Evolutionary conservation across 2,329 filamentous ascomycete species (phyloP), one percentile per base, ranked within the genome.

Genomic region (Fusarium neocosmosporiellum): DNA sequence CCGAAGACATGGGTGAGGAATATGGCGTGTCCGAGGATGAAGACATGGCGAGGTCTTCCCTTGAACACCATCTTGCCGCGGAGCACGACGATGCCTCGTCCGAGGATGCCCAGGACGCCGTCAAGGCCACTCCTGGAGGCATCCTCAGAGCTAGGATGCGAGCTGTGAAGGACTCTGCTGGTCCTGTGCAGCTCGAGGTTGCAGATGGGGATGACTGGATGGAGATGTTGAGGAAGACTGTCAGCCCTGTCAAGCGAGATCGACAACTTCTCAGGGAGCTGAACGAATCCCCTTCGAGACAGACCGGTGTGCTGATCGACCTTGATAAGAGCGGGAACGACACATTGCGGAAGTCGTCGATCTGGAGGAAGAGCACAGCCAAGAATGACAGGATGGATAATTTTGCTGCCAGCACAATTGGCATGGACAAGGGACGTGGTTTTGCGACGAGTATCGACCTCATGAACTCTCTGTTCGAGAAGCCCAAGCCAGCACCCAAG

Each of bases 161-260:
- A 79, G 89, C 89, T 39, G 84, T 89, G 78, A 91, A 91, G 81
- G 87, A 87, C 71, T 88, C 88, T 22, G 86, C 83, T 68, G 89
- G 88, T 31, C 90, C 90, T 27, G 80, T 88, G 27, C 89, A 87
- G 73, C 84, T 90, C 61, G 88, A 91, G 71, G 88, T 92, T 67
- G 86, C 89, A 37, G 88, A 89, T 72, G 93, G 92, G 62, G 94
- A 95, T 67, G 93, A 98, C 80, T 99, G 96, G 96, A 93, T 95
- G 75, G 93, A 96, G 76, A 95, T 98, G 85, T 87, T 99, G 72
- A 94, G 95, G 81, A 95, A 95, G 75, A 98, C 96, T 7, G 94
- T 98, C 75, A 98, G 94, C 78, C 96, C 96, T 7, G 91, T 94
- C 79, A 98, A 98, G 85, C 92, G 96, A 78, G 93, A 98, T 84